Evolutionary conservation across 2,329 filamentous ascomycete species (phyloP), one percentile per base, ranked within the genome.

Genomic region (Sporothrix globosa): DNA sequence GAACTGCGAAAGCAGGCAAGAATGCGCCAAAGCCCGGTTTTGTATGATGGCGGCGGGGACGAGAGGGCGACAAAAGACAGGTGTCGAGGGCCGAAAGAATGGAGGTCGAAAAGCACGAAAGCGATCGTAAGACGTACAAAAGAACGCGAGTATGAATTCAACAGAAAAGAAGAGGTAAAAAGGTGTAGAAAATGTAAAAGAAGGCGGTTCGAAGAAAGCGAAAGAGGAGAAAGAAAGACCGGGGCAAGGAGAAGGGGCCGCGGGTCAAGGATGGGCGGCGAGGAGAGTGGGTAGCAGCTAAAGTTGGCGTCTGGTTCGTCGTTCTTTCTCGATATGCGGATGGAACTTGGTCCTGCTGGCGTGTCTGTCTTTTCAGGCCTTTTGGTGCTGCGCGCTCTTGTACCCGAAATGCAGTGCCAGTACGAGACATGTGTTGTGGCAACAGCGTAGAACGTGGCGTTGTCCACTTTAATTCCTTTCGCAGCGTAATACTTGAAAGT

Each of bases 251-350:
- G 50, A 48, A 30, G 39, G 63, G 46, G 39, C 61, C 60, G 61
- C 41, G 50, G 50, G 30, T 60, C 56, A 44, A 60, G 69, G 53
- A 41, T 52, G 54, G 68, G 68, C 68, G 68, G 58, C 56, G 68
- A 56, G 68, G 54, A 68, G 54, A 71, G 69, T 68, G 69, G 46
- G 46, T 52, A 68, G 69, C 56, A 68, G 54, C 63, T 70, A 67
- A 61, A 46, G 56, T 54, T 63, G 56, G 69, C 24, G 41, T 50
- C 39, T 53, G 61, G 61, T 67, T 67, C 61, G 41, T 67, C 61
- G 41, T 50, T 58, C 41, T 50, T 34, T 70, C 34, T 69, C 68
- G 48, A 56, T n/a, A 61, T 69, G 67, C 44, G 61, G 61, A 48
- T 39, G 63, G 63, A 66, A 53, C 48, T 68, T 58, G 66, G 50